A percentile compares a stretch with the other conserved stretches of the same genome.
phyloP scores from a whole-genome alignment of 1,284 basidiomycete species.

The Pisolithus thermaeus region DNA sequence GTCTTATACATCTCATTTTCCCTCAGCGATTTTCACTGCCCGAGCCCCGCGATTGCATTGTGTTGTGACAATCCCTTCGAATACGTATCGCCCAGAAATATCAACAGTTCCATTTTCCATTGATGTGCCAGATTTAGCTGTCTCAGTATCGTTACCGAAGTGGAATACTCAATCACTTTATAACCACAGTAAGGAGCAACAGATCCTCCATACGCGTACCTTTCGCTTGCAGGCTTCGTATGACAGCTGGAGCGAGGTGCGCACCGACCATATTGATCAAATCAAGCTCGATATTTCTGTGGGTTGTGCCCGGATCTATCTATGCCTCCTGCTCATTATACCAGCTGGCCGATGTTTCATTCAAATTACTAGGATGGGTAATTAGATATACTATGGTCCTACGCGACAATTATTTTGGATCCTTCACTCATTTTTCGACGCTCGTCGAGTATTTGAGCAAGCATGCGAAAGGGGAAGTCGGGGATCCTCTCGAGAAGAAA shows the following conservation, averaged over 20 bases:
- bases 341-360: slow-evolving; percentile 50
- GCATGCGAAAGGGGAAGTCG: slow-evolving; percentile 52
- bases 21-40: slow-evolving; percentile 65
- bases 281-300: slow-evolving; percentile 68
- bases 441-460: slow-evolving; percentile 78
- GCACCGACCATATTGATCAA: slow-evolving; percentile 71
- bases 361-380: slow-evolving; percentile 80
- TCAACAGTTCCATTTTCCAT: slow-evolving; percentile 65
- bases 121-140: slow-evolving; percentile 50
- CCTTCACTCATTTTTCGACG: slow-evolving; percentile 87
- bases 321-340: slow-evolving; percentile 2
- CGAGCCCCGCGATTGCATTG: slow-evolving; percentile 54
- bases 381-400: slow-evolving; percentile 83
- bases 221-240: slow-evolving; percentile 69
- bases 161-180: slow-evolving; percentile 88
- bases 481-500: slow-evolving; percentile 76
- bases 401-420: slow-evolving; percentile 88
- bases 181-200: slow-evolving; percentile 47
- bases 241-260: slow-evolving; percentile 63
- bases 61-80: slow-evolving; percentile 58
- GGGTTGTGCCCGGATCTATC: slow-evolving; percentile 16
- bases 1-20: slow-evolving; percentile 5
- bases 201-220: slow-evolving; percentile 53
- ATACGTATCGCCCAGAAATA: slow-evolving; percentile 68
- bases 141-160: slow-evolving; percentile 67